Base-by-base conservation (phyloP, 345 rosid genomes). In the Citrus unshiu region DNA sequence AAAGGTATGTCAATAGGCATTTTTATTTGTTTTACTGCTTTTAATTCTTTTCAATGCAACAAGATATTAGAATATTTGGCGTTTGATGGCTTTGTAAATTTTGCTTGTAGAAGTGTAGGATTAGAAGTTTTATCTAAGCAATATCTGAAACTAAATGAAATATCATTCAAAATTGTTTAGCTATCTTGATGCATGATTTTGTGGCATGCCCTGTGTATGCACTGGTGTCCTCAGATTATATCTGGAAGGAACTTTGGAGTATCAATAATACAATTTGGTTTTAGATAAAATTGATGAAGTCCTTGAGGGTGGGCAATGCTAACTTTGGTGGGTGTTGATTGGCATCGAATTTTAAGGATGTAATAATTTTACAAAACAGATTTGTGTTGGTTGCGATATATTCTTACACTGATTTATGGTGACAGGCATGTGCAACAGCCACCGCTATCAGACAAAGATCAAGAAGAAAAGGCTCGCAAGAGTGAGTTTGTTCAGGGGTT, bases 401-500 rank as follows among this genome's bases (percentile, higher is more conserved):
- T 35, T 72, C 83, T 85, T 76, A 85, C 73, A 4, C 21, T 19
- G 18, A 18, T 61, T 79, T 18, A 9, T 82, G 62, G 29, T 32
- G 65, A 70, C 89, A 91, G 95, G 74, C 82, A 77, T 21, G 77
- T 78, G 7, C 74, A 75, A 68, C 76, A 83, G 65, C 22, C 46
- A 2, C 77, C 32, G 24, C 72, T 85, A 43, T 86, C 90, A 3
- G 84, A 73, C 61, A 82, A 88, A 81, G 97, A 89, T 68, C 90
- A 84, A 70, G 88, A 89, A 79, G 88, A 89, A 83, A 90, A 81
- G 80, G 86, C 83, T 27, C 81, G 69, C 74, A 88, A 82, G 87
- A 72, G 90, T 46, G 85, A 76, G 80, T 90, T 90, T 49, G 87
- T 90, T 67, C 84, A 70, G 75, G 93, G 90, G 19, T 77, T 91